Conservation (phyloP, 108 stramenopile species). For the Aurantiochytrium sp. region DNA sequence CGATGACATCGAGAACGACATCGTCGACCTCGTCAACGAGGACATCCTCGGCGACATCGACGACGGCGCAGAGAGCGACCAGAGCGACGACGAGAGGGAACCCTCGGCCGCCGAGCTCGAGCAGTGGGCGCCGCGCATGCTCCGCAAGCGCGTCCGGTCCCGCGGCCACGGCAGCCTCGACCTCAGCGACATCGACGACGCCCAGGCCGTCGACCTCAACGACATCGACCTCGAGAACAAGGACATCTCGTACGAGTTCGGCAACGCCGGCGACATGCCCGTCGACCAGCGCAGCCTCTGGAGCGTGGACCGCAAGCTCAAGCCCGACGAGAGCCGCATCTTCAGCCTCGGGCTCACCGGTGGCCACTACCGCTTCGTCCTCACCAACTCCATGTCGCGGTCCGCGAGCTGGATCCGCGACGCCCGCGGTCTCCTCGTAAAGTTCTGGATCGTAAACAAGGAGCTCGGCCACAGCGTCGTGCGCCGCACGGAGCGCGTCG, state of each 20-base stretch:
- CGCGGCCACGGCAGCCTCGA: slow-evolving; percentile 23
- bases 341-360: background rate
- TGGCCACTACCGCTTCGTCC: background rate
- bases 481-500: background rate
- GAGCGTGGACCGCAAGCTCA: background rate
- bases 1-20: background rate
- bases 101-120: background rate
- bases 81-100: background rate
- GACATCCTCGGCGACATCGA: background rate
- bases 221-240: background rate
- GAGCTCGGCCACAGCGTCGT: slow-evolving; percentile 25
- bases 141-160: background rate
- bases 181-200: background rate
- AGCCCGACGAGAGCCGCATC: background rate
- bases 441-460: slow-evolving; percentile 22
- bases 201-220: background rate
- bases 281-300: slow-evolving; percentile 11
- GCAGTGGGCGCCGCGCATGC: background rate
- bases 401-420: background rate
- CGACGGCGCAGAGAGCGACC: background rate
- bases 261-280: background rate
- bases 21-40: background rate
- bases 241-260: background rate
- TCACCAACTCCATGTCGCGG: background rate
- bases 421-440: background rate